Percentiles rank a stretch among this genome's conserved stretches.
Evolutionary conservation across 768 basidiomycete species (phyloP).

Genomic region (Floccularia luteovirens): DNA sequence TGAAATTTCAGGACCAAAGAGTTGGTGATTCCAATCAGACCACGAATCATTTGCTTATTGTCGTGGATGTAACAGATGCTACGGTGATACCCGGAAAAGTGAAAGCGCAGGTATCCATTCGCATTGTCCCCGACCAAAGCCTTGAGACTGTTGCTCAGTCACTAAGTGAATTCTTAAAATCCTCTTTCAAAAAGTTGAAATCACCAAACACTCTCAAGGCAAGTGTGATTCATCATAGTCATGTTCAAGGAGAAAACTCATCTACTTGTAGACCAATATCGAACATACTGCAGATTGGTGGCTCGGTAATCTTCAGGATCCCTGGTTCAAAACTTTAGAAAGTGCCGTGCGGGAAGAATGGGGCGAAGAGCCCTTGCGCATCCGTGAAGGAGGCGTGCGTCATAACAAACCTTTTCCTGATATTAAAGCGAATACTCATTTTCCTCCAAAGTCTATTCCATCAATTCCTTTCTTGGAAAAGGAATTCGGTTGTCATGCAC

Average conservation of each 20-base stretch:
- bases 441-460: conserved; percentile 68
- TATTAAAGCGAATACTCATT: conserved; percentile 2
- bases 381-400: conserved; percentile 89
- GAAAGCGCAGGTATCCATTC: conserved; percentile 79
- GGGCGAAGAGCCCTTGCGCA: conserved; percentile 78
- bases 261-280: conserved; percentile 50
- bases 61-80: conserved; percentile 38
- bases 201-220: conserved; percentile 76
- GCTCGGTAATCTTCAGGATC: conserved; percentile 81
- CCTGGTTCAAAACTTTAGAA: conserved; percentile 85
- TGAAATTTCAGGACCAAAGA: conserved; percentile 73
- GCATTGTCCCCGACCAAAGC: conserved; percentile 92
- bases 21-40: conserved; percentile 31
- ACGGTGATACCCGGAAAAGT: conserved; percentile 88
- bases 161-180: conserved; percentile 50
- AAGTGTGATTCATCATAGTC: conserved; percentile 5
- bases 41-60: neutral
- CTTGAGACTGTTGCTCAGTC: conserved; percentile 58
- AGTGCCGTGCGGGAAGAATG: conserved; percentile 80
- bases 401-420: neutral
- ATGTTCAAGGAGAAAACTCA: no score
- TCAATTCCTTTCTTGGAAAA: conserved; percentile 93
- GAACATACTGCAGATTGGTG: conserved; percentile 93
- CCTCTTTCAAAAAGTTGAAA: conserved; percentile 47
- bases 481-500: conserved; percentile 78